Evolutionary conservation across 257 asterid genomes (phyloP), one percentile per base, ranked within the genome.

Genomic region (Gentiana macrophylla): DNA sequence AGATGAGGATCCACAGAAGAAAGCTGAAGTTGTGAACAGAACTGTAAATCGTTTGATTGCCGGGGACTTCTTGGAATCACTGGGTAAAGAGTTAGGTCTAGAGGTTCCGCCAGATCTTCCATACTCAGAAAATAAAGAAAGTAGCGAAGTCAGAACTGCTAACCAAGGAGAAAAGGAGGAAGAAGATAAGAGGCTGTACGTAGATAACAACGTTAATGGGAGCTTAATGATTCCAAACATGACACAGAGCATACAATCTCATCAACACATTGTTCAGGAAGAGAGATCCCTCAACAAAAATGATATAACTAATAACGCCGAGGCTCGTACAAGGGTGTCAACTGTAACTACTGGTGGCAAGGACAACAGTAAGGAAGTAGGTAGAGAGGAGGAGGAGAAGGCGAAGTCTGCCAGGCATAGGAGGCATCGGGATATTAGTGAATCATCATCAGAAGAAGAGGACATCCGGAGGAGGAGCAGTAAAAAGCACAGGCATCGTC

Each of bases 31-130:
- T 65, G 98, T 85, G 56, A 87, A 77, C 67, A 76, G 84, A 41
- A 77, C 95, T 34, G 77, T 87, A 60, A 91, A 81, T 60, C 95
- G 95, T 45, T 62, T 91, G 76, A 87, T 87, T 62, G 96, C 98
- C 55, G 98, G 96, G 4, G 98, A 91, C 80, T 91, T 91, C 79
- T 77, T 91, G 63, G 90, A 91, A 72, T 87, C 98, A 12, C 66
- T 91, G 63, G 98, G 98, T 24, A 87, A 84, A 71, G 98, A 91
- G 74, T 67, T 91, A 35, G 98, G 98, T 52, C 68, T 91, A 46
- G 71, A 49, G 53, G 92, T 91, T 60, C 96, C 98, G 35, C 91
- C 91, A 5, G 95, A 84, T 72, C 65, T 68, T 62, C 81, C 89
- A 53, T 51, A n/a, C 32, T 53, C 72, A 3, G 87, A 73, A 64